Evolutionary conservation across 2,329 filamentous ascomycete genomes (phyloP).

Genomic region (Curvularia sp.): DNA sequence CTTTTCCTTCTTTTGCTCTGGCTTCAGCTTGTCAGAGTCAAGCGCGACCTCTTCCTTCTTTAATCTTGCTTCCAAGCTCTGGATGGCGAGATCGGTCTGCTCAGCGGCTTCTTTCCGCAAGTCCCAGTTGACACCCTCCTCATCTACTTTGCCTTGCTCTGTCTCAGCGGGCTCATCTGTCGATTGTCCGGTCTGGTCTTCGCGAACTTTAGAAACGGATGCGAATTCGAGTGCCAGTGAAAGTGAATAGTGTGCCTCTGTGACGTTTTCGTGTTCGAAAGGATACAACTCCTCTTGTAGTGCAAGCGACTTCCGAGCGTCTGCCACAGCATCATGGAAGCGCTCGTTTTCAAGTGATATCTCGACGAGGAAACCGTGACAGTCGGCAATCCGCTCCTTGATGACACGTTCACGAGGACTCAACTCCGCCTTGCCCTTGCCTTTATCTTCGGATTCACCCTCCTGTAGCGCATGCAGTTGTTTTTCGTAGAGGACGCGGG

Average conservation of each 20-base stretch:
- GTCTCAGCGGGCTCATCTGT: constrained; percentile 44
- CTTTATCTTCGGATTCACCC: constrained; percentile 49
- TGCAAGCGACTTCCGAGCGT: constrained; percentile 77
- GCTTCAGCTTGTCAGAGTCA: constrained; percentile 53
- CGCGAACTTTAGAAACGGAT: constrained; percentile 71
- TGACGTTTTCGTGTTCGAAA: constrained; percentile 81
- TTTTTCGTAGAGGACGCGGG: constrained; percentile 64
- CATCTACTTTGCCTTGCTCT: constrained; percentile 43
- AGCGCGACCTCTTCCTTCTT: constrained; percentile 73
- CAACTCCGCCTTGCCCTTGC: constrained; percentile 55
- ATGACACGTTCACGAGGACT: constrained; percentile 42
- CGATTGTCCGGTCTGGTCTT: constrained; percentile 55
- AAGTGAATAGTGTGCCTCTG: constrained; percentile 95
- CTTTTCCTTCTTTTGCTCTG: constrained; percentile 71
- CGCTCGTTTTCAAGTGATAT: constrained; percentile 97
- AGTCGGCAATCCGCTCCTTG: constrained; percentile 89
- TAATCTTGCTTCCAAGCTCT: constrained; percentile 74
- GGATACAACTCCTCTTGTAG: constrained; percentile 82
- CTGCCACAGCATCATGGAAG: constrained; percentile 85
- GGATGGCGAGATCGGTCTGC: constrained; percentile 76
- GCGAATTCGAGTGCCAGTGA: constrained; percentile 94
- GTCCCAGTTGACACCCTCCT: constrained; percentile 68
- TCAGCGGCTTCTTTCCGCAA: constrained; percentile 73
- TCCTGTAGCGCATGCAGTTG: constrained; percentile 58
- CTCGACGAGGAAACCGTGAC: constrained; percentile 91